Evolutionary conservation across 2,329 filamentous ascomycete genomes (phyloP).

Genomic region (Alternaria brassicicola): DNA sequence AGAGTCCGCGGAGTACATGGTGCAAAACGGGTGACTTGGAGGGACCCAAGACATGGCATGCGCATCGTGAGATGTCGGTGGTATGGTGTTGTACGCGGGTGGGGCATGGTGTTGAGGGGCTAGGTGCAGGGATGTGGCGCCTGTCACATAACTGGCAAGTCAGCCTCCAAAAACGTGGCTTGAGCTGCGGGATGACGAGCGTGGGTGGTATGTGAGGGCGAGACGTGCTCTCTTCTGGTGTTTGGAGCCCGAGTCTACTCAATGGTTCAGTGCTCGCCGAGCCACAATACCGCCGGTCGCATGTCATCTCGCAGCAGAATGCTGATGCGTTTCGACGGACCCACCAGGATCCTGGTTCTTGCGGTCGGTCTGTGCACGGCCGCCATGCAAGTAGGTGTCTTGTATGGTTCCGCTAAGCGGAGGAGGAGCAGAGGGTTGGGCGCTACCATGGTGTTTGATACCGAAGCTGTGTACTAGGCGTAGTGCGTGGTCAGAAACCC

Average conservation of each 20-base stretch:
- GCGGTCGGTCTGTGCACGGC: conserved; percentile 22
- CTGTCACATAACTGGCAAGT: conserved; percentile 35
- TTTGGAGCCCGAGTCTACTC: not conserved
- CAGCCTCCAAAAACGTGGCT: conserved; percentile 20
- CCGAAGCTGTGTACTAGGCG: conserved; percentile 27
- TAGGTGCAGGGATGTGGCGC: conserved; percentile 28
- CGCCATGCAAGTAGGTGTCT: conserved; percentile 14
- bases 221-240: not conserved
- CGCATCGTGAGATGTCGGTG: conserved; percentile 23
- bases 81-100: conserved; percentile 30
- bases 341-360: conserved; percentile 16
- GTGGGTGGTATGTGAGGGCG: not conserved
- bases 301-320: conserved; percentile 30
- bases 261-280: conserved; percentile 1
- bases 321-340: conserved; percentile 24
- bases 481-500: conserved; percentile 16
- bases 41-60: conserved; percentile 1
- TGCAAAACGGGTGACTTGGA: not conserved
- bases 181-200: conserved; percentile 7
- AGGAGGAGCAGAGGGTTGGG: conserved; percentile 24
- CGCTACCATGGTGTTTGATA: conserved; percentile 30
- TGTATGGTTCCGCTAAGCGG: conserved; percentile 30
- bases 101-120: conserved; percentile 38
- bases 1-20: not conserved
- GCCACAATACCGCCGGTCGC: conserved; percentile 3